Base-by-base conservation (phyloP, 257 asterid genomes). In the Thymus mandschuricus region DNA sequence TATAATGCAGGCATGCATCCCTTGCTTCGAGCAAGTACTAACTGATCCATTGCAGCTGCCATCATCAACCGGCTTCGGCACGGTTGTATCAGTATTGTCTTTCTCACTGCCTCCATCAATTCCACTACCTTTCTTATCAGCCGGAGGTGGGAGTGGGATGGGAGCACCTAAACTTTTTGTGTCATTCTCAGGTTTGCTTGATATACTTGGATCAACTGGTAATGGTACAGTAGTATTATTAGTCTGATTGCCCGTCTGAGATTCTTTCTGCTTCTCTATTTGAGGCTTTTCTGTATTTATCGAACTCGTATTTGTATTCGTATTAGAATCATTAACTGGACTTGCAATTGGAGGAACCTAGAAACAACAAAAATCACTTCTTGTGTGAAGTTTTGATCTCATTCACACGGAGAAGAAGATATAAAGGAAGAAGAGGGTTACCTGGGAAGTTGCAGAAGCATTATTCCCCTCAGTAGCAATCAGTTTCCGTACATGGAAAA, bases 291-390 rank as follows among this genome's bases (percentile, higher is more conserved):
- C 80, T 6, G 68, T 55, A 75, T 69, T 51, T 30, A 63, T 49
- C 15, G 88, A 75, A 44, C 67, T 81, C 6, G 60, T 10, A 59
- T 72, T 83, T 3, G 58, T 11, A 56, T 67, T 77, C 3, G 61
- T 11, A 60, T 63, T 77, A 1, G 79, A 56, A 33, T 41, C 81
- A 77, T 60, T 76, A 58, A 71, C 83, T 45, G 86, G 79, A 56
- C 76, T 81, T 66, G 66, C 76, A 55, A 59, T 55, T 2, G 81
- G 83, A 10, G 86, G 59, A 85, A 72, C 80, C 93, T 87, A 81
- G n/a, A 81, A 71, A 30, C 29, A 71, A 30, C 29, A 65, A 71
- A 35, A 73, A 52, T 43, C 66, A 67, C 68, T 69, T 59, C 43
- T 34, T 58, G 54, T 64, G 8, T 10, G 21, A 61, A 21, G 43